phyloP scores from a whole-genome alignment of 495 filamentous ascomycete genomes.

The Aspergillus olivimuriae region DNA sequence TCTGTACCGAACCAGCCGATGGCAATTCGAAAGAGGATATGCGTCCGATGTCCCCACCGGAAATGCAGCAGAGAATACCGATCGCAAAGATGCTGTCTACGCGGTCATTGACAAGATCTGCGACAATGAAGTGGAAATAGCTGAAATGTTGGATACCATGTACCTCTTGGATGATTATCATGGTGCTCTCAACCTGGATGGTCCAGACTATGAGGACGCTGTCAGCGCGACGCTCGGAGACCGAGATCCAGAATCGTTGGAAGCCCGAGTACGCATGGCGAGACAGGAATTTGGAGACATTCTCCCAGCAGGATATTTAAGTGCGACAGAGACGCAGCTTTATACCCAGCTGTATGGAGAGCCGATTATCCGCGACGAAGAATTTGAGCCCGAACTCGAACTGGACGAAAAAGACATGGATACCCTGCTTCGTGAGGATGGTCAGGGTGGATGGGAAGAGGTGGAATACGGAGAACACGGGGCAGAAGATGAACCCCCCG shows the following conservation, averaged over 20 bases:
- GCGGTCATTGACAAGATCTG: conserved; percentile 34
- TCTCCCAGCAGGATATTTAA: conserved; percentile 67
- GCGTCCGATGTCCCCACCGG: conserved; percentile 21
- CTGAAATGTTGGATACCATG: conserved; percentile 30
- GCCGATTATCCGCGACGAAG: conserved; percentile 45
- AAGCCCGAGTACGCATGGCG: conserved; percentile 60
- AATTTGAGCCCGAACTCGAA: conserved; percentile 25
- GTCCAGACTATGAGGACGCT: conserved; percentile 15
- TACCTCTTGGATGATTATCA: conserved; percentile 22
- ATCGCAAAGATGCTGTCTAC: conserved; percentile 26
- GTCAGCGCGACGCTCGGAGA: conserved; percentile 20
- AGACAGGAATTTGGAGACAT: conserved; percentile 70
- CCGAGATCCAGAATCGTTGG: conserved; percentile 39
- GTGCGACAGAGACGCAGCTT: conserved; percentile 60
- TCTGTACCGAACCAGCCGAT: not conserved
- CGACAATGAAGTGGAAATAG: conserved; percentile 29
- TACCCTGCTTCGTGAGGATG: conserved; percentile 50
- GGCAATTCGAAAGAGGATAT: conserved; percentile 12
- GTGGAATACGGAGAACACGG: conserved; percentile 40
- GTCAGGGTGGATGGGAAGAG: conserved; percentile 54
- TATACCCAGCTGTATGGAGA: conserved; percentile 79
- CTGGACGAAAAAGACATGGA: conserved; percentile 30
- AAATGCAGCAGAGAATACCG: conserved; percentile 9
- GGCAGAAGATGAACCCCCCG: conserved; percentile 20
- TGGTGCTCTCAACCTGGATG: conserved; percentile 15